Percentiles rank a stretch among this genome's conserved stretches.
phyloP scores from a whole-genome alignment of 306 rosid genomes.

The Prosopis cineraria region DNA sequence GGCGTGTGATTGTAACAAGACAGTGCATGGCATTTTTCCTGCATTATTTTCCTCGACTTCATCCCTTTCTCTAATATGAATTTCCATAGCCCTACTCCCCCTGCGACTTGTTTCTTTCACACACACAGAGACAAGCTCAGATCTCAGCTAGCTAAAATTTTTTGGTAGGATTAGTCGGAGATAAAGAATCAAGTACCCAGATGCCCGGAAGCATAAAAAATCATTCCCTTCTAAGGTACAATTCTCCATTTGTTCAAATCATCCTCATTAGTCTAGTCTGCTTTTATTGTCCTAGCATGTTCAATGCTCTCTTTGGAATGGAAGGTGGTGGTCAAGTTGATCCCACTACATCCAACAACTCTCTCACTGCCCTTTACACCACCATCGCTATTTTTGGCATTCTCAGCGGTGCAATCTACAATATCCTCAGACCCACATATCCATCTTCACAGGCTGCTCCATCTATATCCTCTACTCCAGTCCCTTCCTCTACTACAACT shows the following conservation, averaged over 20 bases:
- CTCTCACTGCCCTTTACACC: slow-evolving; percentile 80
- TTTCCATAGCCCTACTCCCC: background rate
- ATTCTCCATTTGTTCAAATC: slow-evolving; percentile 73
- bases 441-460: slow-evolving; percentile 74
- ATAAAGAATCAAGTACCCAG: slow-evolving; percentile 39
- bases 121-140: background rate
- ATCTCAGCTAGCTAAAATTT: background rate
- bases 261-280: slow-evolving; percentile 75
- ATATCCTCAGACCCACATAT: slow-evolving; percentile 90
- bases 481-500: slow-evolving; percentile 94
- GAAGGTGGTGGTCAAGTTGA: slow-evolving; percentile 94
- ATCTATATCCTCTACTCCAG: slow-evolving; percentile 80
- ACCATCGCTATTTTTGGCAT: slow-evolving; percentile 81
- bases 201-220: background rate
- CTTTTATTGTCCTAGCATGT: slow-evolving; percentile 97
- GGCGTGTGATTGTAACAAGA: background rate
- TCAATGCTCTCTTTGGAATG: slow-evolving; percentile 90
- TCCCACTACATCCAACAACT: slow-evolving; percentile 66
- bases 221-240: slow-evolving; percentile 52
- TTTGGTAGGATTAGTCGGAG: slow-evolving; percentile 52
- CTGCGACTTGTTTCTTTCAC: background rate
- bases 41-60: background rate
- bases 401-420: slow-evolving; percentile 90
- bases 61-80: background rate
- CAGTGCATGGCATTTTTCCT: background rate